Base-by-base conservation (phyloP, 345 rosid species). In the Theobroma cacao region DNA sequence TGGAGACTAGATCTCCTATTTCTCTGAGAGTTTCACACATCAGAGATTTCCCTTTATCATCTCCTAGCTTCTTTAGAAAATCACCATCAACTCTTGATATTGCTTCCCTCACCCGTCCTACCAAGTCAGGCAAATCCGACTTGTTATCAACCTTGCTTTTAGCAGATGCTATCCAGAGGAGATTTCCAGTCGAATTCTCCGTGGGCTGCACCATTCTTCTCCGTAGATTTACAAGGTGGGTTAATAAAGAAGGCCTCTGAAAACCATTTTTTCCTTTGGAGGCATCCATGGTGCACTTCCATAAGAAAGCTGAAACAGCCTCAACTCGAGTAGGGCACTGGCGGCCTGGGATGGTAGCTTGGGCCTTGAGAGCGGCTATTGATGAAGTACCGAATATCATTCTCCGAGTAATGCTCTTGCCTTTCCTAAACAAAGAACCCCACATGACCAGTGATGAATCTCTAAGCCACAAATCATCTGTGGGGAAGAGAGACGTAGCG, bases 191-290 rank as follows among this genome's bases (percentile, higher is more conserved):
- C 13, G 83, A 75, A 36, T 81, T 76, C 17, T 81, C 82, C 14
- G 78, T n/a, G 34, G 71, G 22, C 6, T 66, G 56, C 6, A 8
- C n/a, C 68, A 80, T 81, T 82, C 89, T 74, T 73, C 52, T 66
- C 0, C 88, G 83, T 11, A 88, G 81, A 69, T 86, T 81, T 56
- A 88, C 89, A 8, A 81, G 0, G 74, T 80, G 88, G 15, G 80
- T 78, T 15, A 82, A 41, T 12, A 76, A 5, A 31, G 85, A 86
- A 26, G 85, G 82, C 63, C 76, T 76, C 56, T 28, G 58, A 33
- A 3, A 22, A 31, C 79, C 85, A 24, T 62, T 22, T 14, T 50
- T 59, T 24, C 53, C 56, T 48, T 72, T 72, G 0, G 84, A 79
- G 26, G 81, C 84, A 36, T 66, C 78, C 80, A 82, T 77, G 34